Base-by-base conservation (phyloP, 1,284 basidiomycete genomes). In the Malassezia japonica region DNA sequence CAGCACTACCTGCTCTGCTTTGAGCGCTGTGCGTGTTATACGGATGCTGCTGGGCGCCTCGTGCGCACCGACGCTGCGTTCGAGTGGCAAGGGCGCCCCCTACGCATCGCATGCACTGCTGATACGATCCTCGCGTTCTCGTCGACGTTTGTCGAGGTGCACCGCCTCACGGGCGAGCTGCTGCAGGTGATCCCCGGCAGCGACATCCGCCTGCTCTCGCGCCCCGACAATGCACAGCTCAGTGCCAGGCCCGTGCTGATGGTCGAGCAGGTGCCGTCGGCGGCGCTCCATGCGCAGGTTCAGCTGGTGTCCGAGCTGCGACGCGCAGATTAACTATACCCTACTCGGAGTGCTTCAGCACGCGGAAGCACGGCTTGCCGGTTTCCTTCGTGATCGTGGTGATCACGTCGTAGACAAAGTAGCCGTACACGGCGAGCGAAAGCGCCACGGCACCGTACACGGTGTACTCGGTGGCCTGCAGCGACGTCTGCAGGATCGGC, bases 1-100 rank as follows among this genome's bases (percentile, higher is more conserved):
- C 84, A 85, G 56, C 88, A 91, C 72, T 96, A 94, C 75, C 74
- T 98, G 44, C 79, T 96, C 25, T 91, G 87, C 73, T 96, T 92
- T 70, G 84, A 90, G 70, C 85, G 79, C 70, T 92, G 95, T 61
- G 91, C 90, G 8, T 79, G 92, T 51, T 91, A 86, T 64, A 64
- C 69, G 4, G 64, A 67, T 48, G 58, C 53, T 1, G 45, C 57
- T 9, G 67, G 64, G 13, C 60, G 66, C 38, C 58, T 64, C 28
- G 67, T 66, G 61, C 82, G 86, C 37, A 78, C 23, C 77, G 82
- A 50, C 2, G 79, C 79, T 27, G 82, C 84, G 4, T 87, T 95
- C 64, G 90, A 95, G 72, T 96, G 91, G 89, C 91, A 96, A 75
- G 89, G 89, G 10, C 84, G 81, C 2, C 61, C 63, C 24, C 52